Evolutionary conservation across 345 rosid species (phyloP), one percentile per base, ranked within the genome.

Genomic region (Camelina hispida): DNA sequence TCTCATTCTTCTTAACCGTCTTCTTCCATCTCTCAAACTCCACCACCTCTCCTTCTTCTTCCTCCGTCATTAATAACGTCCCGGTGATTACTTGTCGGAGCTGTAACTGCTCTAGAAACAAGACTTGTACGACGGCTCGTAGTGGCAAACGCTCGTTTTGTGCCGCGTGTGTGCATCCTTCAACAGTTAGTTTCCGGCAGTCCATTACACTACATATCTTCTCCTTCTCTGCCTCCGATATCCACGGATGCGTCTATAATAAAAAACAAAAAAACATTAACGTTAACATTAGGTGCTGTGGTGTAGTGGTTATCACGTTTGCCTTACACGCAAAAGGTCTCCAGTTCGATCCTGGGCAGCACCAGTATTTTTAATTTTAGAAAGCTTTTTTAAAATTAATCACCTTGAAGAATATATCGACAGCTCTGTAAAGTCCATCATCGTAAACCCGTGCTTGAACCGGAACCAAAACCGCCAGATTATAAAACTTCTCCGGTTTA

Each of bases 91-190:
- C 91, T 52, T 92, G 86, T 20, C 95, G 89, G 66, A 93, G 84
- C 72, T 93, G 96, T 2, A 90, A 66, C 76, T 93, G 93, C 85
- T 93, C 95, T 58, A 87, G 85, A 71, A 93, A 90, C 56, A 90
- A 61, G 9, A 93, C 96, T 72, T 89, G 92, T 9, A 93, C 97
- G 35, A 93, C 90, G 43, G 89, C 87, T 10, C 94, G 91, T 62
- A 93, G 68, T 2, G 98, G 98, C 7, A 93, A 68, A 71, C 93
- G 88, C 88, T 89, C 97, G 78, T 91, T 93, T 69, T 91, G 96
- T 4, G 98, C 96, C 2, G 97, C 96, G 85, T 93, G 97, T 1
- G 93, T 91, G 86, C 97, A 93, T 22, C 94, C 98, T 72, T 89
- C 98, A 10, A 93, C 75, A 6, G 90, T 91, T 1, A 93, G 85